Evolutionary conservation across 148 eudicot species (phyloP).

Genomic region (Fagopyrum esculentum): DNA sequence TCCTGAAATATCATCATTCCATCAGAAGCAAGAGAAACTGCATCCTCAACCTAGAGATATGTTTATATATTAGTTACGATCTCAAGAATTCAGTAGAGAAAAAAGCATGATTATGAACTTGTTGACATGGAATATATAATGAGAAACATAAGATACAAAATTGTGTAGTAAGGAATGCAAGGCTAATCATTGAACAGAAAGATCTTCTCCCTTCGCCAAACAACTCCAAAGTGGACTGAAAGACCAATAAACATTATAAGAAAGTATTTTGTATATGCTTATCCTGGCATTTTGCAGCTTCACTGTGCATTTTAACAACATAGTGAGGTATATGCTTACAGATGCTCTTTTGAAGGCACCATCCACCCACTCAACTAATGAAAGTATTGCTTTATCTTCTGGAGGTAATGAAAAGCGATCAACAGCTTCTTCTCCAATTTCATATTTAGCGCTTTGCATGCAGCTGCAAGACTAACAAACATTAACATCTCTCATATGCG

Average conservation of each 20-base stretch:
- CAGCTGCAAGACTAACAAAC: conserved; percentile 46
- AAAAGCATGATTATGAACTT: not conserved
- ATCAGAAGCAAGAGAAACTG: conserved; percentile 84
- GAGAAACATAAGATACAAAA: not conserved
- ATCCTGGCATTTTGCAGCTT: conserved; percentile 1
- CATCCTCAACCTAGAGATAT: conserved; percentile 66
- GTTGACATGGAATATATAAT: not conserved
- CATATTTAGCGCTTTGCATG: conserved; percentile 91
- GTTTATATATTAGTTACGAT: not conserved
- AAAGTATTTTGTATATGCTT: not conserved
- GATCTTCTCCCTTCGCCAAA: not conserved
- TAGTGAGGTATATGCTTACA: conserved; percentile 35
- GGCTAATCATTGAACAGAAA: not conserved
- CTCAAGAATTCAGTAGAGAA: not conserved
- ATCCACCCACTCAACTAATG: conserved; percentile 95
- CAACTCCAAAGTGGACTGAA: not conserved
- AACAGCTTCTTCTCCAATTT: conserved; percentile 96
- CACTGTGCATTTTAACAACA: not conserved
- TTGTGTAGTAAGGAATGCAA: not conserved
- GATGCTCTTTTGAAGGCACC: conserved; percentile 74
- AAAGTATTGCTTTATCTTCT: conserved; percentile 95
- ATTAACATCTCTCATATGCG: conserved; percentile 2
- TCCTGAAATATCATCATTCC: conserved; percentile 62
- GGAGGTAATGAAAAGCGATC: conserved; percentile 82
- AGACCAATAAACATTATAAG: not conserved